phyloP scores from a whole-genome alignment of 2,329 filamentous ascomycete species.

The Sordariomycetes sp. region DNA sequence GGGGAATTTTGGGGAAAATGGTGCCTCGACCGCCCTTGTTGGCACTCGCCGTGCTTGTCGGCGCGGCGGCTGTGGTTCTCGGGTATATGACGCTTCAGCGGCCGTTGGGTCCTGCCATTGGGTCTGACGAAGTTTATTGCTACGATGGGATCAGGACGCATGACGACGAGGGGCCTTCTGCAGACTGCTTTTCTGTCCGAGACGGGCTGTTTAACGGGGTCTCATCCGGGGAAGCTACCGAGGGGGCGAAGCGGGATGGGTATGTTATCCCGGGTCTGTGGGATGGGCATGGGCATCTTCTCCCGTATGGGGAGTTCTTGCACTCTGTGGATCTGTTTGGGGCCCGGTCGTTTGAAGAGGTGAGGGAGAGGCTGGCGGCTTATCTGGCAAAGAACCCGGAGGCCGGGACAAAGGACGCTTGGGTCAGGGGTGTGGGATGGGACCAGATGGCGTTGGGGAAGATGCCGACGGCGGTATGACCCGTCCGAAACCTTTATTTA shows the following conservation, averaged over 20 bases:
- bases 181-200: conserved; percentile 42
- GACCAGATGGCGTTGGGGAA: conserved; percentile 52
- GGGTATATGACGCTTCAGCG: conserved; percentile 1
- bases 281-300: conserved; percentile 57
- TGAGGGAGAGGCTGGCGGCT: conserved; percentile 32
- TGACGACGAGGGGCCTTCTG: conserved; percentile 18
- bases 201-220: conserved; percentile 37
- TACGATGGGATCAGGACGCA: conserved; percentile 24
- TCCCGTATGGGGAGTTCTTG: conserved; percentile 54
- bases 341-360: conserved; percentile 37
- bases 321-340: conserved; percentile 54
- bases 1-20: neutral
- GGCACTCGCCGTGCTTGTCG: neutral
- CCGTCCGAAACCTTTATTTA: neutral
- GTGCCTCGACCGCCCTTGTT: neutral
- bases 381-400: conserved; percentile 37
- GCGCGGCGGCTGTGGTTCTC: conserved; percentile 1
- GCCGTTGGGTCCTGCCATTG: neutral
- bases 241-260: conserved; percentile 20
- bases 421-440: conserved; percentile 58
- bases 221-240: conserved; percentile 20
- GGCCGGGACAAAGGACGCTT: conserved; percentile 38
- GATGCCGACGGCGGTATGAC: conserved; percentile 51
- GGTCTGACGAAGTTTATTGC: conserved; percentile 15
- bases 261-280: conserved; percentile 54